phyloP scores from a whole-genome alignment of 1,284 basidiomycete genomes.

The Ceratobasidium sp. region DNA sequence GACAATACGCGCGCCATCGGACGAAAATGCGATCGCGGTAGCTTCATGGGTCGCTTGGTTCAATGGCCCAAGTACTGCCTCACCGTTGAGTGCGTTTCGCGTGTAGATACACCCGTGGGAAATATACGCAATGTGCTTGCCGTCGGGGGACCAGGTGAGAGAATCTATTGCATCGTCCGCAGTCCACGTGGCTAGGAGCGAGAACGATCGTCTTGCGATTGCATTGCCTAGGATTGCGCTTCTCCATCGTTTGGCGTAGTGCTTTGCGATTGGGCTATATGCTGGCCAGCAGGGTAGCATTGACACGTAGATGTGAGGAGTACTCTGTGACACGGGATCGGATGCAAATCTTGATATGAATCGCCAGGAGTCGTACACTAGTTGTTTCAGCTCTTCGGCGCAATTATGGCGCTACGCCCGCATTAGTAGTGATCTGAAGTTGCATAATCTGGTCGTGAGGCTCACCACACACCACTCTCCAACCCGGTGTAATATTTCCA shows the following conservation, averaged over 20 bases:
- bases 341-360: neutral
- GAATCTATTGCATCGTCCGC: neutral
- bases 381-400: neutral
- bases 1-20: no score
- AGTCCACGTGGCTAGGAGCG: neutral
- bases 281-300: slow-evolving; percentile 11
- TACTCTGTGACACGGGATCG: neutral
- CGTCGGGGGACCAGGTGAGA: neutral
- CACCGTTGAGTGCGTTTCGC: neutral
- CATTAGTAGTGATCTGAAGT: neutral
- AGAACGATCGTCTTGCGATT: neutral
- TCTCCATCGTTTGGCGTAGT: neutral
- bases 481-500: neutral
- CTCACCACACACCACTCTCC: neutral
- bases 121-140: neutral
- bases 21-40: no score
- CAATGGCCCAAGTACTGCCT: no score
- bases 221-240: neutral
- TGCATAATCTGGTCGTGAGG: no score
- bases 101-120: neutral
- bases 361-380: neutral
- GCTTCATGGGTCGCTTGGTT: no score
- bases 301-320: slow-evolving; percentile 10
- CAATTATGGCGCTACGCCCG: neutral
- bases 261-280: neutral